Percentiles rank a stretch among this genome's conserved stretches.
These are phyloP conservation scores for Chaetoceros tenuissimus DNA, from an alignment of 108 stramenopile species.

Conservation along the genomic window DNA sequence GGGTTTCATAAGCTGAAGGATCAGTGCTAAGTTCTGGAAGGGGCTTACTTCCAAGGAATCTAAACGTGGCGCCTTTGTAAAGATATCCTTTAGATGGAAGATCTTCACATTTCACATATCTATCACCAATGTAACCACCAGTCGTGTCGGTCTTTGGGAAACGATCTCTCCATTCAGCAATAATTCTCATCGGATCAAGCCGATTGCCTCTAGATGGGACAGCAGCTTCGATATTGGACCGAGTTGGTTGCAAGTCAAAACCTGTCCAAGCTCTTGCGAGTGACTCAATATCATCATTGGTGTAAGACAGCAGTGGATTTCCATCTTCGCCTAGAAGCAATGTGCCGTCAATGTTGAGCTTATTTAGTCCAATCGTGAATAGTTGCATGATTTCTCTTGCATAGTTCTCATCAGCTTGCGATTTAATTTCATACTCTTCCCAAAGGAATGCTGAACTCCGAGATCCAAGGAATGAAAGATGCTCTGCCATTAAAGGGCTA, in stretches of 20 bases:
- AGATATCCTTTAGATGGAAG: constrained; percentile 42
- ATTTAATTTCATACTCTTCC: not conserved
- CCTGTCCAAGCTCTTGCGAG: constrained; percentile 56
- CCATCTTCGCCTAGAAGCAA: constrained; percentile 15
- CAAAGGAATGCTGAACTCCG: constrained; percentile 37
- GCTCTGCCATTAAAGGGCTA: constrained; percentile 58
- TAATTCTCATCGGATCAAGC: constrained; percentile 25
- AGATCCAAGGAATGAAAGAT: constrained; percentile 42
- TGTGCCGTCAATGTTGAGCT: constrained; percentile 39
- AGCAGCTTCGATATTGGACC: constrained; percentile 30
- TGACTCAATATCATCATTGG: constrained; percentile 30
- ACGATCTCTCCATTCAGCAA: constrained; percentile 32
- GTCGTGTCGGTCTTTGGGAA: constrained; percentile 54
- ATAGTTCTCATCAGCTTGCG: constrained; percentile 27
- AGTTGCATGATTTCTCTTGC: constrained; percentile 32
- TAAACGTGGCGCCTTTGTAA: constrained; percentile 39
- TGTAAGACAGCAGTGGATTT: constrained; percentile 18
- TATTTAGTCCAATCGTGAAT: constrained; percentile 29
- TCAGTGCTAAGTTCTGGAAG: constrained; percentile 25
- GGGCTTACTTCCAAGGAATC: constrained; percentile 24
- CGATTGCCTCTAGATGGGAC: too few relatives aligned
- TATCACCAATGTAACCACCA: constrained; percentile 64
- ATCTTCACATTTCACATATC: constrained; percentile 50
- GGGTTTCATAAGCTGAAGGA: constrained; percentile 6
- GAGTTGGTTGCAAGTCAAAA: constrained; percentile 18